Base-by-base conservation (phyloP, 83 land plant species). In the Isoetes engelmannii region DNA sequence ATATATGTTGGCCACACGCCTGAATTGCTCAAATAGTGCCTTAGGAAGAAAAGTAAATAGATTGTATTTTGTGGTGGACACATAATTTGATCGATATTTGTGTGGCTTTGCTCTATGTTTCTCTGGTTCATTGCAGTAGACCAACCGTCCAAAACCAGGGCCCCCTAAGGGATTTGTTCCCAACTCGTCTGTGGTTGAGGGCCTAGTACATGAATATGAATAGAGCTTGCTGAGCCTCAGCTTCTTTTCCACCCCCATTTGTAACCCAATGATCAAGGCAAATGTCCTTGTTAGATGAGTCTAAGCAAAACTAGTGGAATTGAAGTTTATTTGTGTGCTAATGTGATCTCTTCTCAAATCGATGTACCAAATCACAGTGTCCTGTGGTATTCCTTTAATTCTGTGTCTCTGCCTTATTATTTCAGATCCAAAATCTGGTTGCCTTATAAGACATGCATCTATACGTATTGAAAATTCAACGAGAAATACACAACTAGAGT, bases 11-110 rank as follows among this genome's bases (percentile, higher is more conserved):
- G 96, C 96, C 18, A 90, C 96, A 5, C 96, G 59, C 17, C 92
- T 69, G 65, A 90, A 90, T 75, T 90, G 96, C 83, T 90, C 96
- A 48, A 90, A 87, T 57, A 85, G 57, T 4, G 96, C 88, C 69
- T 81, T 87, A 47, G 96, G 96, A 9, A 90, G 65, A 65, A 90
- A 90, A 6, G 87, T 87, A 37, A 77, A 13, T 20, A 75, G 56
- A 58, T 83, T 90, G 79, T 90, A 90, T 65, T 90, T 90, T 17
- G 96, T 87, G 10, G 96, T 87, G 18, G 83, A 76, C 47, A 87
- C 80, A 57, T 79, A 84, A 54, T 90, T 90, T 55, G 62, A 44
- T 0, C 77, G 66, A 65, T 90, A 87, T 5, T 75, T 82, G 47
- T 67, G 61, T 0, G 87, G 89, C 56, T 82, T 83, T 57, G 20